These are phyloP conservation scores for Mrakia blollopis DNA, from an alignment of 768 basidiomycete species.

Conservation along the genomic window DNA sequence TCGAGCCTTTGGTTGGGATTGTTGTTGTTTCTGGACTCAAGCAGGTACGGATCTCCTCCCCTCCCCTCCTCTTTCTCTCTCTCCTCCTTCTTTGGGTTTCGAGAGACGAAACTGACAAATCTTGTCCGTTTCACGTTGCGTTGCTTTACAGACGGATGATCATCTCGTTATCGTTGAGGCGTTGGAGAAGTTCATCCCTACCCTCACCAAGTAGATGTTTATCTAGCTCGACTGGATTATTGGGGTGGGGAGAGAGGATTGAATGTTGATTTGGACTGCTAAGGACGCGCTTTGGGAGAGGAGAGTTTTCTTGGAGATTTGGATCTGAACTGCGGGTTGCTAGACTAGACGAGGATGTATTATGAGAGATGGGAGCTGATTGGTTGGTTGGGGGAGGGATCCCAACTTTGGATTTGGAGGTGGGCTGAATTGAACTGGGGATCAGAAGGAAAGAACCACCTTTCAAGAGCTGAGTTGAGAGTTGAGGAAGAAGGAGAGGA, in stretches of 20 bases:
- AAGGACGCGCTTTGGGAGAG: too few species aligned
- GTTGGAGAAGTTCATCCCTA: constrained; percentile 13
- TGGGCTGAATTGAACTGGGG: background rate
- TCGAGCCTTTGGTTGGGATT: constrained; percentile 30
- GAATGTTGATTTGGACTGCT: background rate
- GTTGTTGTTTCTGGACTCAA: constrained; percentile 26
- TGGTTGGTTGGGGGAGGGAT: too few species aligned
- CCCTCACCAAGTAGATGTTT: background rate
- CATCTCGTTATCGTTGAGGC: constrained; percentile 21
- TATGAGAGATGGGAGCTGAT: too few species aligned
- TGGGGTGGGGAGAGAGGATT: too few species aligned
- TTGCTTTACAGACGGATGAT: constrained; percentile 7
- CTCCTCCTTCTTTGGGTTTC: background rate
- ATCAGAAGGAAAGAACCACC: background rate
- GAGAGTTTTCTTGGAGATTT: too few species aligned
- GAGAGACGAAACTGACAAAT: background rate
- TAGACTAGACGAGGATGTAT: too few species aligned
- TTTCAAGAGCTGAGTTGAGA: background rate
- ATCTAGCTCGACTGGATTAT: too few species aligned
- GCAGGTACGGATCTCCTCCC: too few species aligned
- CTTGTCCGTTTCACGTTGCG: background rate
- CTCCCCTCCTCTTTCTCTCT: background rate
- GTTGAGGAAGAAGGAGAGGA: too few species aligned
- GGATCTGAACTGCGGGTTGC: too few species aligned
- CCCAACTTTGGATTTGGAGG: background rate